Conservation (phyloP, 805 yeast genomes). For the Kodamaea restingae region DNA sequence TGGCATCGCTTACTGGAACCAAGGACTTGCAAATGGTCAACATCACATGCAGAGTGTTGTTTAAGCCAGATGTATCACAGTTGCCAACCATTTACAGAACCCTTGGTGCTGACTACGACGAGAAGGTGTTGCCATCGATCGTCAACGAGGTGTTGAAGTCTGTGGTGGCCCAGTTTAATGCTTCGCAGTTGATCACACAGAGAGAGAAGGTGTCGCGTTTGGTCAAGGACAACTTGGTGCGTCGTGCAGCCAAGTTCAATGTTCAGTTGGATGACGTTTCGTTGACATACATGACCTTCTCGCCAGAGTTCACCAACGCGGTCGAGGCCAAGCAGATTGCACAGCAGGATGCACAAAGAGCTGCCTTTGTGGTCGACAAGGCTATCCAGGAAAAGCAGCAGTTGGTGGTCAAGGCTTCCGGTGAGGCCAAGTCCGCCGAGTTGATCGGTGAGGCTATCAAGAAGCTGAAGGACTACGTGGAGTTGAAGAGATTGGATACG, state of each 20-base stretch:
- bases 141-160: slow-evolving; percentile 95
- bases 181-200: slow-evolving; percentile 97
- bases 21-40: slow-evolving; percentile 98
- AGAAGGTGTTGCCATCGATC: slow-evolving; percentile 95
- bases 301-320: slow-evolving; percentile 96
- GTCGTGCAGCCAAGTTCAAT: slow-evolving; percentile 89
- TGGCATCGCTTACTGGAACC: slow-evolving; percentile 94
- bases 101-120: slow-evolving; percentile 91
- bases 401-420: slow-evolving; percentile 93
- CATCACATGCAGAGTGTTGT: slow-evolving; percentile 95
- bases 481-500: slow-evolving; percentile 92
- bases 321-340: slow-evolving; percentile 99
- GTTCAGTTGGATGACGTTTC: slow-evolving; percentile 92
- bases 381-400: slow-evolving; percentile 98
- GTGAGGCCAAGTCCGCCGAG: slow-evolving; percentile 97
- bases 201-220: slow-evolving; percentile 92
- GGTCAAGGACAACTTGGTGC: slow-evolving; percentile 84
- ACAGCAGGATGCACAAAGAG: slow-evolving; percentile 98
- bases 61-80: slow-evolving; percentile 76
- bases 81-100: slow-evolving; percentile 88
- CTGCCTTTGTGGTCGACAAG: slow-evolving; percentile 94
- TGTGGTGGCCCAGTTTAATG: slow-evolving; percentile 97
- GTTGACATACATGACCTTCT: slow-evolving; percentile 92
- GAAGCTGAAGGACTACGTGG: slow-evolving; percentile 93
- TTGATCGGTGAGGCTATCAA: slow-evolving; percentile 98